Conservation (phyloP, 768 basidiomycete genomes). For the Tricholoma flavovirens region DNA sequence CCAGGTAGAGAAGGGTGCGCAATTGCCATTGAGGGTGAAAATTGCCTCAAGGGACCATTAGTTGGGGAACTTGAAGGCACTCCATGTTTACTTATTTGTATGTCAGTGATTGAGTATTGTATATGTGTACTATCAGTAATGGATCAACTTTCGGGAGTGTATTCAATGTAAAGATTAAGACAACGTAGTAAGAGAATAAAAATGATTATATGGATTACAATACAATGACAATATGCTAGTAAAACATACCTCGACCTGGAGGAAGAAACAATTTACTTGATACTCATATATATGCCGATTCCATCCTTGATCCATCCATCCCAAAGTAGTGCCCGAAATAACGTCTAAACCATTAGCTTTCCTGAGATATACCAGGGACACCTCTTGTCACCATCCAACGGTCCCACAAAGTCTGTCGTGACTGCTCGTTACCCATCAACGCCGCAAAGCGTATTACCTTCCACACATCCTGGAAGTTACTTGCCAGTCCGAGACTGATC, state of each 20-base stretch:
- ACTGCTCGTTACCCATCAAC: slow-evolving; percentile 35
- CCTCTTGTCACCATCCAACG: slow-evolving; percentile 24
- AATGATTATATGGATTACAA: slow-evolving; percentile 8
- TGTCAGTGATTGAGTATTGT: background rate
- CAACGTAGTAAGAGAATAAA: background rate
- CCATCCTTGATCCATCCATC: slow-evolving; percentile 7
- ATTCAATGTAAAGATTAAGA: background rate
- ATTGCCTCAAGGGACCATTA: slow-evolving; percentile 23
- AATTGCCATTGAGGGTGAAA: slow-evolving; percentile 34
- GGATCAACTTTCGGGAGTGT: background rate
- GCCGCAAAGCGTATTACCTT: slow-evolving; percentile 45
- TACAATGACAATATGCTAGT: slow-evolving; percentile 12
- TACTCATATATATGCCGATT: background rate
- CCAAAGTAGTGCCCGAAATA: background rate
- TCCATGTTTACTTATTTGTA: no score
- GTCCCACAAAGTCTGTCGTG: slow-evolving; percentile 36
- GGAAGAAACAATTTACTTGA: background rate
- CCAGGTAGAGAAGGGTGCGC: slow-evolving; percentile 34
- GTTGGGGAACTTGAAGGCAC: background rate
- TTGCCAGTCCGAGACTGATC: slow-evolving; percentile 75
- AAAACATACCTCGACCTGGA: slow-evolving; percentile 11
- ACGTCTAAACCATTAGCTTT: slow-evolving; percentile 13
- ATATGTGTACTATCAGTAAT: background rate
- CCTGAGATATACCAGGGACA: slow-evolving; percentile 11
- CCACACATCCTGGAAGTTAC: slow-evolving; percentile 72